Evolutionary conservation across 352 stramenopile genomes (phyloP), one percentile per base, ranked within the genome.

Genomic region (Globisporangium cederbergense): DNA sequence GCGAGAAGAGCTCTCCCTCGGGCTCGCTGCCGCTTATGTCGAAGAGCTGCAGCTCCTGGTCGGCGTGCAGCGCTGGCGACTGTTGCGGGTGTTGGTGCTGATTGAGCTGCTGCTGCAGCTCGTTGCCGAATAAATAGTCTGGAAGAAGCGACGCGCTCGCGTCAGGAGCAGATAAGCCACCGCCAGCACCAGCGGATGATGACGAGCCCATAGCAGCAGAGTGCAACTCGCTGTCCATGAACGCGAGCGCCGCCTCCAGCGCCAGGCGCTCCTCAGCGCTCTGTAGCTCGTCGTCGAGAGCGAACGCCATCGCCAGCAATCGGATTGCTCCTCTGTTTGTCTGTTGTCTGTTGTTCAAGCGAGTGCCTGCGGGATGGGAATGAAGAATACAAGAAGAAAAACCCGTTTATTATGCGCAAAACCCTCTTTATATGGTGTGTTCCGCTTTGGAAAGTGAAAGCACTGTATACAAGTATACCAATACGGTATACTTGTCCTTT

Each of bases 221-320:
- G 22, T 55, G 49, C 40, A 45, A 13, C 40, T 45, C 40, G 11
- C 13, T 45, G 25, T 55, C 49, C 49, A 55, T 55, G 49, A 55
- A 55, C 22, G 49, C 28, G 49, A 55, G 49, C 13, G 49, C 60
- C 28, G 40, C 40, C 51, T 43, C 50, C n/a, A 66, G 60, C 51
- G 32, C 45, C 60, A 66, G 51, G 18, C 28, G 28, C 60, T 55
- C 42, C 60, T 46, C 25, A 9, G 60, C 38, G 36, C 30, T 66
- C 28, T 28, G 58, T 13, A 55, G 49, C 49, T 45, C 45, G 11
- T 51, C 32, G 53, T 46, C 53, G 53, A 46, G 30, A 28, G 34
- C 53, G 53, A 59, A 59, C 53, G 53, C 30, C 53, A 25, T 32
- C 53, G 40, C 10, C 8, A 45, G 11, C 40, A 28, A 28, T 28